Conservation (phyloP, 208 protist species). For the Crithidia brevicula region DNA sequence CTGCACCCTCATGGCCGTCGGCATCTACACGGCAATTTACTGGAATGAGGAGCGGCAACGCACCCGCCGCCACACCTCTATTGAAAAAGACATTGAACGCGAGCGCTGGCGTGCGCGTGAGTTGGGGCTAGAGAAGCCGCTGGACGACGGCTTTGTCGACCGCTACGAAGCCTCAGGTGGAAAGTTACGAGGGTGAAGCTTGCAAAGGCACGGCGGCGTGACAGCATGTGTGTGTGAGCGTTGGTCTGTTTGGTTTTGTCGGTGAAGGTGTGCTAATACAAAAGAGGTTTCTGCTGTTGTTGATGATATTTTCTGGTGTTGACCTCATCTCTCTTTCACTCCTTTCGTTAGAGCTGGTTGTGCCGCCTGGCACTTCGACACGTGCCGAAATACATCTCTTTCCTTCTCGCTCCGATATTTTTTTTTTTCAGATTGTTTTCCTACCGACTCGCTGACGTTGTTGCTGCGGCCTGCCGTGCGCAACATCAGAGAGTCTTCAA, state of each 20-base stretch:
- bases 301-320: too few species aligned
- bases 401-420: background rate
- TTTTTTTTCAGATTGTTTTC: background rate
- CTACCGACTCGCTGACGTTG: too few species aligned
- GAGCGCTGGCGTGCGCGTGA: conserved; percentile 77
- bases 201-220: background rate
- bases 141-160: conserved; percentile 73
- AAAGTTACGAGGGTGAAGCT: conserved; percentile 5
- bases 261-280: too few species aligned
- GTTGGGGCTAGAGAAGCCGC: conserved; percentile 52
- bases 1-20: conserved; percentile 29
- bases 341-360: too few species aligned
- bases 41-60: conserved; percentile 64
- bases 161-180: conserved; percentile 37
- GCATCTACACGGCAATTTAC: conserved; percentile 61
- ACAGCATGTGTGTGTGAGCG: background rate
- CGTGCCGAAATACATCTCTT: too few species aligned
- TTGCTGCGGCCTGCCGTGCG: too few species aligned
- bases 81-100: conserved; percentile 82
- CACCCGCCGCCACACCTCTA: conserved; percentile 59
- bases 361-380: too few species aligned
- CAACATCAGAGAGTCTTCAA: conserved; percentile 2
- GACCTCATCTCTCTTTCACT: too few species aligned
- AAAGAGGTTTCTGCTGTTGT: too few species aligned
- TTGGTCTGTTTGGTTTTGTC: background rate